Evolutionary conservation across 768 basidiomycete genomes (phyloP).

Genomic region (Pleurotus tuber-regium): DNA sequence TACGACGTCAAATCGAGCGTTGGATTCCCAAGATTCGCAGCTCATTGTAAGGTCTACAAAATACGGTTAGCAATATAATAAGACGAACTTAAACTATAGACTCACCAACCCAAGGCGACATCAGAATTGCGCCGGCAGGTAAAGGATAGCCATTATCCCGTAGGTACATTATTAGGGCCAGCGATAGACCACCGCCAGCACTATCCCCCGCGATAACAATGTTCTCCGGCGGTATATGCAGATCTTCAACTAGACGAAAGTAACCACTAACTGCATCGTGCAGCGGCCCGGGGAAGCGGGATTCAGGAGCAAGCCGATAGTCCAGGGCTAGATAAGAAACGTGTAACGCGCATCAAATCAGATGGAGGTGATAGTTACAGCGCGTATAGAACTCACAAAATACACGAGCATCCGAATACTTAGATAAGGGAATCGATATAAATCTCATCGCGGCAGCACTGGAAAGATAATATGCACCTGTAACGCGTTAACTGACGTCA

Average conservation of each 20-base stretch:
- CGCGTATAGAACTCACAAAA: conserved; percentile 46
- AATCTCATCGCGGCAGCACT: conserved; percentile 88
- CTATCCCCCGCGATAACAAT: conserved; percentile 89
- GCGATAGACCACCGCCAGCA: conserved; percentile 85
- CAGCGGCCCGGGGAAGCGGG: conserved; percentile 83
- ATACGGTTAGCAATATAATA: conserved; percentile 1
- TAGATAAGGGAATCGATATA: conserved; percentile 88
- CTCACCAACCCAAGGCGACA: conserved; percentile 96
- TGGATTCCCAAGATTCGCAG: conserved; percentile 97
- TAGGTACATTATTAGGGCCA: conserved; percentile 90
- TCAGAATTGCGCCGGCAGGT: conserved; percentile 81
- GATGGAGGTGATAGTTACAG: neutral
- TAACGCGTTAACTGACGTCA: too few relatives aligned
- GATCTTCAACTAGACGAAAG: conserved; percentile 81
- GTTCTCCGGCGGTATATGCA: conserved; percentile 89
- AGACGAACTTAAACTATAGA: conserved; percentile 17
- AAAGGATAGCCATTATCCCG: conserved; percentile 86
- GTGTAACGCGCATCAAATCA: neutral
- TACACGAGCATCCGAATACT: conserved; percentile 84
- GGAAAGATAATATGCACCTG: conserved; percentile 91
- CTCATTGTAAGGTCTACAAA: conserved; percentile 87
- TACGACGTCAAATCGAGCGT: conserved; percentile 82
- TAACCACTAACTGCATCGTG: conserved; percentile 89
- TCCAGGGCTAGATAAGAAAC: conserved; percentile 67
- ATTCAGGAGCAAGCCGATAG: conserved; percentile 95